Conservation (phyloP, 371 early-diverging fungal species). For the Synchytrium microbalum region DNA sequence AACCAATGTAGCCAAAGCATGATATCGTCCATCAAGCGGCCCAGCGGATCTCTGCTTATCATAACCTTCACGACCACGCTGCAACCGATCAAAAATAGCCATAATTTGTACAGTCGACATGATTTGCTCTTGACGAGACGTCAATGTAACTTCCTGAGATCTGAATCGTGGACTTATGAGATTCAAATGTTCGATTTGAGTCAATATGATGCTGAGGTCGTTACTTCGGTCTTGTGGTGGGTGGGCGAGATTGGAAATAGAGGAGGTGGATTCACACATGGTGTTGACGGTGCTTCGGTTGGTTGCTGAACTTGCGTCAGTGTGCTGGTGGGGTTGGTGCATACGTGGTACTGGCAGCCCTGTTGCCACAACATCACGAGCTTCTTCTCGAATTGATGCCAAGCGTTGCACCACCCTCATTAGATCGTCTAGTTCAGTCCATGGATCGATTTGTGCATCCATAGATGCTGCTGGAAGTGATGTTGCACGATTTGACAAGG, state of each 20-base stretch:
- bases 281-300: not conserved
- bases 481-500: not conserved
- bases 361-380: not conserved
- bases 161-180: constrained; percentile 20
- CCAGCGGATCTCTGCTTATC: constrained; percentile 14
- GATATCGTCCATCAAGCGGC: constrained; percentile 3
- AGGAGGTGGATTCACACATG: not conserved
- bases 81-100: constrained; percentile 20
- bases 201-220: constrained; percentile 17
- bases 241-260: not conserved
- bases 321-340: not conserved
- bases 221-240: not conserved
- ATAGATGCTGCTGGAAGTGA: not conserved
- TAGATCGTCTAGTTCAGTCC: not conserved
- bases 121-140: constrained; percentile 17
- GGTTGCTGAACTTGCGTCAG: not conserved
- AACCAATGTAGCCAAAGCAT: constrained; percentile 20
- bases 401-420: not conserved
- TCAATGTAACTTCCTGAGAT: constrained; percentile 22
- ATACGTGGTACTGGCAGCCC: not conserved
- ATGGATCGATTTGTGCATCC: too few relatives aligned
- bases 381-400: not conserved
- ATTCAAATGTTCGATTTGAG: constrained; percentile 25
- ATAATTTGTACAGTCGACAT: constrained; percentile 26
- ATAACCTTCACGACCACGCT: constrained; percentile 21